Base-by-base conservation (phyloP, 1,284 basidiomycete species). In the Phylloboletellus chloephorus region DNA sequence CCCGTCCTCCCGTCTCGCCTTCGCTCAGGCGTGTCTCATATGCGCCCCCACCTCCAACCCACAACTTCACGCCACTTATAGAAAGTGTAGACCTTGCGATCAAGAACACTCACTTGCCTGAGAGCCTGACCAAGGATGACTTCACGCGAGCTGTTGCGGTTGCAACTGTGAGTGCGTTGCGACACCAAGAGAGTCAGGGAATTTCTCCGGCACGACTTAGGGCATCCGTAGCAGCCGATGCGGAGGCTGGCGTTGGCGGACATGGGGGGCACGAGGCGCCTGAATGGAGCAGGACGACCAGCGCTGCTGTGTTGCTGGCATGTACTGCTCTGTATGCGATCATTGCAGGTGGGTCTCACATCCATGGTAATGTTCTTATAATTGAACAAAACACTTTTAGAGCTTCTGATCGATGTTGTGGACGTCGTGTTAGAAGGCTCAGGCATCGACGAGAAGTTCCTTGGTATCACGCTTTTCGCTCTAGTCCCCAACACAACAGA, bases 401-500 rank as follows among this genome's bases (percentile, higher is more conserved):
- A 98, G 63, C 76, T 98, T 36, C 74, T 98, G 17, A 83, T 98
- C 25, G 88, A 95, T 47, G 92, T 97, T 6, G 95, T 99, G 8
- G 96, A 99, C 57, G 90, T 94, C 20, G 84, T 98, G 2, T 72
- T 99, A 16, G 71, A 91, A 49, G 92, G 84, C n/a, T 92, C 90
- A 0, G 90, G 91, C 0, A 88, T 98, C 26, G 90, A 96, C 49
- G 95, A 98, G 61, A 99, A 99, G 63, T 95, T 98, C 71, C 74
- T 99, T 22, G 96, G 96, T 32, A 76, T 98, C 43, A 98, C 94
- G 0, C 74, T 99, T 7, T 98, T 99, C 57, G 95, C 96, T 2
- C 76, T 99, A 23, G 94, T 98, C 0, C 96, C 96, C 8, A 98
- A 98, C 64, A 97, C 94, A 12, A 98, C 96, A 15, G 96, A 99